Conservation (phyloP, 176 grass and related monocot genomes). For the Carex littledalei region DNA sequence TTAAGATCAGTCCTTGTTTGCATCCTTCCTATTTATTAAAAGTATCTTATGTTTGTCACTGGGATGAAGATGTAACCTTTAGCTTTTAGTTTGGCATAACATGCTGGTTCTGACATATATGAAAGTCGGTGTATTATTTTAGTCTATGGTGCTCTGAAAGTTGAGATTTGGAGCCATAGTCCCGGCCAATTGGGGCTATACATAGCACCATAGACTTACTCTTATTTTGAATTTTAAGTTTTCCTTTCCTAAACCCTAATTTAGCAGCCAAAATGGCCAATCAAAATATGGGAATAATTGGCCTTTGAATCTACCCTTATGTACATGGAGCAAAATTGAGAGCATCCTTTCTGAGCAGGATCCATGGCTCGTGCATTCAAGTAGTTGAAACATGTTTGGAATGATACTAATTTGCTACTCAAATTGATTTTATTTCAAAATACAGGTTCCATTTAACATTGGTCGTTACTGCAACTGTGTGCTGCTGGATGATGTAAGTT, state of each 20-base stretch:
- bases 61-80: neutral
- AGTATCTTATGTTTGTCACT: neutral
- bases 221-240: neutral
- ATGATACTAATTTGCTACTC: conserved; percentile 4
- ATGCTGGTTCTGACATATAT: neutral
- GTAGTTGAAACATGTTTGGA: neutral
- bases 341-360: neutral
- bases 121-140: neutral
- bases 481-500: conserved; percentile 92
- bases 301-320: neutral
- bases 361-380: neutral
- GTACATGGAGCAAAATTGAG: neutral
- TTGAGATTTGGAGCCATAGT: too few species aligned
- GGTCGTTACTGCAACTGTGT: conserved; percentile 51
- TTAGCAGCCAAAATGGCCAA: neutral
- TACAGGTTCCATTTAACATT: conserved; percentile 84
- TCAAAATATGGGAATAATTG: neutral
- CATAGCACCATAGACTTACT: too few species aligned
- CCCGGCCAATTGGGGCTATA: too few species aligned
- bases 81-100: neutral
- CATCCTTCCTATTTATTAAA: neutral
- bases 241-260: neutral
- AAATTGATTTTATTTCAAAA: conserved; percentile 11
- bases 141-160: too few species aligned
- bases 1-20: neutral